Evolutionary conservation across 2,329 filamentous ascomycete genomes (phyloP), one percentile per base, ranked within the genome.

Genomic region (Colletotrichum tabaci): DNA sequence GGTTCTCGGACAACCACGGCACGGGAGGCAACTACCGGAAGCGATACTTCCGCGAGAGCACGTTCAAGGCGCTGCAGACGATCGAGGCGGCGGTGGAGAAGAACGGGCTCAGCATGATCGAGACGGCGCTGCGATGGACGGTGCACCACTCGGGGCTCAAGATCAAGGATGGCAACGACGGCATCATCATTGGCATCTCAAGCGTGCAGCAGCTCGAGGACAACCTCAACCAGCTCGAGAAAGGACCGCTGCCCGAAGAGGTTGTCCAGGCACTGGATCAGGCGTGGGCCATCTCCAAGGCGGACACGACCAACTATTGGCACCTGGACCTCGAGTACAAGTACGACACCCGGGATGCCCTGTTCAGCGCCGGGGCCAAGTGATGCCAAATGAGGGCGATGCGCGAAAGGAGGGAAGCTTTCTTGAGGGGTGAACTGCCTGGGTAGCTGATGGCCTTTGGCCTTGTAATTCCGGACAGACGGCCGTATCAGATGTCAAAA

Each of bases 191-290:
- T 61, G 90, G 90, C 46, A 85, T 89, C 61, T 90, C 88, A 67
- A 89, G 84, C 75, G 80, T 87, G 58, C 83, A 84, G 62, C 89
- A 92, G 80, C 82, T 92, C 44, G 84, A 87, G 76, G 82, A 84
- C 74, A 91, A 91, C 79, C 81, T 92, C 64, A 82, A 86, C 67
- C 83, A 86, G 73, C 78, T 92, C 40, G 88, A 91, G 79, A 90
- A 90, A 87, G 92, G 93, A 0, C 93, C 93, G 1, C 82, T 97
- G 74, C 94, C 94, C 0, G 89, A 93, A 15, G 93, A 94, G 35
- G 91, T 97, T 18, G 87, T 97, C 12, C 82, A 91, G 78, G 91
- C 89, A 15, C 83, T 97, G 69, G 94, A 97, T 75, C 84, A 93
- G 80, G 94, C 93, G 4, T 97, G 95, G 94, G 74, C 86, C 76